Percentiles rank a stretch among this genome's conserved stretches.
These are phyloP conservation scores for Lactarius hengduanensis DNA, from an alignment of 768 basidiomycete genomes.

Conservation along the genomic window DNA sequence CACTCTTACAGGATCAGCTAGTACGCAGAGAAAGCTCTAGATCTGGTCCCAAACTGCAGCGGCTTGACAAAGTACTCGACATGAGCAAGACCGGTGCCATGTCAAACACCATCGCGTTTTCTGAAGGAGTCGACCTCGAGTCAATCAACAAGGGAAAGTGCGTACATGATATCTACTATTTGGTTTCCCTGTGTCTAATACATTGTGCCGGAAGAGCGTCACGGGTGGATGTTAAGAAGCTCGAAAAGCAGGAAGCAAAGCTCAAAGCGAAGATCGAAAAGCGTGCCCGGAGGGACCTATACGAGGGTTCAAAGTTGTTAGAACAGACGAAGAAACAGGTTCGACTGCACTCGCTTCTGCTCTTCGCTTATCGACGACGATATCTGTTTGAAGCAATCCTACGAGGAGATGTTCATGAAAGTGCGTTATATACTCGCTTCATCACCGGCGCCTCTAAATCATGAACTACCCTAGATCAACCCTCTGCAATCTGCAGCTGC, in stretches of 20 bases:
- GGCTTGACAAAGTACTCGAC: constrained; percentile 84
- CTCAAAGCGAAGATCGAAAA: constrained; percentile 98
- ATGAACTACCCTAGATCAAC: constrained; percentile 61
- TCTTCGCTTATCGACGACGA: constrained; percentile 1
- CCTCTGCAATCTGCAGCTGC: constrained; percentile 74
- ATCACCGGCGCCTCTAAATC: neutral
- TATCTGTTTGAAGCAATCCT: constrained; percentile 69
- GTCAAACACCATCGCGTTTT: constrained; percentile 75
- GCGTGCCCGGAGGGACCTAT: constrained; percentile 83
- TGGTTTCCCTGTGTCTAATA: neutral
- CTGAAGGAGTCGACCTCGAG: constrained; percentile 85
- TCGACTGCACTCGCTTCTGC: constrained; percentile 23
- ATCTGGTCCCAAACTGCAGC: constrained; percentile 64
- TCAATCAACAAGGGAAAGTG: constrained; percentile 94
- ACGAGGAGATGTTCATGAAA: constrained; percentile 99
- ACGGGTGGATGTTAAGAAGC: constrained; percentile 90
- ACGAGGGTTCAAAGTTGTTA: constrained; percentile 94
- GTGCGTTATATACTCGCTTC: constrained; percentile 37
- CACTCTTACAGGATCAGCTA: constrained; percentile 65
- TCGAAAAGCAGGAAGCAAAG: constrained; percentile 97
- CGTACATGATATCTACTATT: constrained; percentile 24
- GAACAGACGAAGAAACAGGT: constrained; percentile 92
- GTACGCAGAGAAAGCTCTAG: constrained; percentile 50
- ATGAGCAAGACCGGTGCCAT: constrained; percentile 77
- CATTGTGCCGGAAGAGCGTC: constrained; percentile 58